Evolutionary conservation across 2,329 filamentous ascomycete species (phyloP).

Genomic region (Alternaria tenuissima): DNA sequence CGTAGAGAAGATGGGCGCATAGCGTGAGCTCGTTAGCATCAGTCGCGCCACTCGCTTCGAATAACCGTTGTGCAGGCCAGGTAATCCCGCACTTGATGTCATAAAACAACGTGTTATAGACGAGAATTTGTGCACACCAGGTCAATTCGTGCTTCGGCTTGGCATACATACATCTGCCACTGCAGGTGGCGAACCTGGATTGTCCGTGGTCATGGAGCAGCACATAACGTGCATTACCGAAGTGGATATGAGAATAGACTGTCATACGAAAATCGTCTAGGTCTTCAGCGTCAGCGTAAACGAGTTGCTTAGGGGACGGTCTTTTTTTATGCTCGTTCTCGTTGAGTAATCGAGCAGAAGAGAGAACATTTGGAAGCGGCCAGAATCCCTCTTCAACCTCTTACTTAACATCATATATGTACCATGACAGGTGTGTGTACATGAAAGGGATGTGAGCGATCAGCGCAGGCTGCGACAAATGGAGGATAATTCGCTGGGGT

Average conservation of each 20-base stretch:
- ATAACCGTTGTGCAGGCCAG: conserved; percentile 25
- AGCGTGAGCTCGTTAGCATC: conserved; percentile 23
- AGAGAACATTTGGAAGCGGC: conserved; percentile 17
- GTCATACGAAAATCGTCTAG: conserved; percentile 35
- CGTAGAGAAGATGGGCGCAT: conserved; percentile 23
- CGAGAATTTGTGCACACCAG: conserved; percentile 29
- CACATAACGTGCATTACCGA: conserved; percentile 43
- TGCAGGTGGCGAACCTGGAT: conserved; percentile 37
- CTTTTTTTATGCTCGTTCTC: conserved; percentile 17
- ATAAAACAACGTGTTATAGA: conserved; percentile 40
- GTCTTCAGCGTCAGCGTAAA: conserved; percentile 30
- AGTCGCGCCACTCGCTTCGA: conserved; percentile 37
- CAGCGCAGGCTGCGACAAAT: conserved; percentile 35
- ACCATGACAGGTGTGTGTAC: conserved; percentile 30
- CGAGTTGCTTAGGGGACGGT: conserved; percentile 37
- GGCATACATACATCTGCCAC: conserved; percentile 26
- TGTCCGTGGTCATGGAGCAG: conserved; percentile 33
- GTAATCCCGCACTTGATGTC: conserved; percentile 32
- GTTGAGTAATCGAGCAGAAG: background rate
- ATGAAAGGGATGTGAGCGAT: conserved; percentile 30
- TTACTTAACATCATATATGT: conserved; percentile 38
- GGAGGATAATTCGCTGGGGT: conserved; percentile 35
- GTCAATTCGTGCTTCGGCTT: conserved; percentile 28
- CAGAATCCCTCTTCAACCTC: conserved; percentile 25
- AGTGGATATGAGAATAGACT: conserved; percentile 32